A percentile compares a stretch with the other conserved stretches of the same genome.
phyloP scores from a whole-genome alignment of 1,284 basidiomycete genomes.

The Tremellales sp. region DNA sequence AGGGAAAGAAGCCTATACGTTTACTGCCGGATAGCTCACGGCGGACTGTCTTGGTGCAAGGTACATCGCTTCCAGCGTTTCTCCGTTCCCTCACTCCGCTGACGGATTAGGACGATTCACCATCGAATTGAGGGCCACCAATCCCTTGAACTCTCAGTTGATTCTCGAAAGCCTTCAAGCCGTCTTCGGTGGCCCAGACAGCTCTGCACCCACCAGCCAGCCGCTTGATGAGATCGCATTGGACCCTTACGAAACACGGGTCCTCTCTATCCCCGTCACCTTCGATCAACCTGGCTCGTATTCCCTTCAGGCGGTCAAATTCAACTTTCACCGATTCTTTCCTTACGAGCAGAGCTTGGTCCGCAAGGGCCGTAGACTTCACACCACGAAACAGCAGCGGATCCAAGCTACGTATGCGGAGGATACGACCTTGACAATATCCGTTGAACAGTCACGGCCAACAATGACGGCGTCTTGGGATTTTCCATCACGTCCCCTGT shows the following conservation, averaged over 20 bases:
- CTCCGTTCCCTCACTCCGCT: not conserved
- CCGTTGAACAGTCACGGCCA: constrained; percentile 41
- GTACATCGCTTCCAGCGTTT: constrained; percentile 16
- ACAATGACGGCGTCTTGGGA: constrained; percentile 28
- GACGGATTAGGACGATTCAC: constrained; percentile 37
- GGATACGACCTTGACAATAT: constrained; percentile 46
- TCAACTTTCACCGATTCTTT: constrained; percentile 49
- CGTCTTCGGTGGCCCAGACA: too few species aligned
- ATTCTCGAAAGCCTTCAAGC: constrained; percentile 24
- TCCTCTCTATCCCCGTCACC: constrained; percentile 34
- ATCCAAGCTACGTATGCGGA: constrained; percentile 47
- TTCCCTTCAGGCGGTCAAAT: constrained; percentile 38
- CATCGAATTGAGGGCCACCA: constrained; percentile 47
- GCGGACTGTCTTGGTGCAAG: constrained; percentile 33
- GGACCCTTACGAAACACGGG: constrained; percentile 42
- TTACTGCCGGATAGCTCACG: constrained; percentile 26
- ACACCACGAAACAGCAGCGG: constrained; percentile 47
- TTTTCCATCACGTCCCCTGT: constrained; percentile 25
- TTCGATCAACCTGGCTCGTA: constrained; percentile 22
- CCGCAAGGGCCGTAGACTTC: constrained; percentile 46
- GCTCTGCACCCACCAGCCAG: too few species aligned
- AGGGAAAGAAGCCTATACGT: constrained; percentile 38
- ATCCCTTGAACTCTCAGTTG: constrained; percentile 49
- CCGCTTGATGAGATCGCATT: constrained; percentile 38
- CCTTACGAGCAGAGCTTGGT: constrained; percentile 46